Conservation (phyloP, 2,329 filamentous ascomycete species). For the Ceratocystis smalleyi region DNA sequence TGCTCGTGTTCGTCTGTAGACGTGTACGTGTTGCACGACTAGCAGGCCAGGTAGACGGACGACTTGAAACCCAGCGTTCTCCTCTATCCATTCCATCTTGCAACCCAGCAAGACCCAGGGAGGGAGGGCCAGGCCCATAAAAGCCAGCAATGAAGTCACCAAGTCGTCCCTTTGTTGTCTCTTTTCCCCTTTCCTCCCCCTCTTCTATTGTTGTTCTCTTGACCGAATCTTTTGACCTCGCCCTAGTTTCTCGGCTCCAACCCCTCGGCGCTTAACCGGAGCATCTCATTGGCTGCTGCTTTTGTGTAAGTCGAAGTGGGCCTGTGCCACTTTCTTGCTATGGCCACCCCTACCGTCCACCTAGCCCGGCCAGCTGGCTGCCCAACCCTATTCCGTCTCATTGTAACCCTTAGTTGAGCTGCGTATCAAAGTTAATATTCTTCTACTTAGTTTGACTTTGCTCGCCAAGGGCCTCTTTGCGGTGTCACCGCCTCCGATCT, state of each 20-base stretch:
- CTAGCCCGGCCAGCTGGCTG: background rate
- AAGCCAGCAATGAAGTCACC: too few relatives aligned
- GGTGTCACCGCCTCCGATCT: background rate
- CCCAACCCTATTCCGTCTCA: background rate
- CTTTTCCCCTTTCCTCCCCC: background rate
- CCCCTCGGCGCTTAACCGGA: background rate
- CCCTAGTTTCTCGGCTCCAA: constrained; percentile 2
- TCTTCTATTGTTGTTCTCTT: background rate
- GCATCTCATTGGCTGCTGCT: background rate
- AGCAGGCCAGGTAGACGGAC: too few relatives aligned
- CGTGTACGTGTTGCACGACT: too few relatives aligned
- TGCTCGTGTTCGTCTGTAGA: background rate
- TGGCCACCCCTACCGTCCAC: background rate
- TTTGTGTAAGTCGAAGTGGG: constrained; percentile 8
- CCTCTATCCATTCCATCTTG: too few relatives aligned
- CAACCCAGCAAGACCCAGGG: too few relatives aligned
- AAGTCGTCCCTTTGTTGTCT: background rate
- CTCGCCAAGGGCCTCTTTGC: background rate
- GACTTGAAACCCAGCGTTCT: too few relatives aligned
- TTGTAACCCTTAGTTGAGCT: background rate
- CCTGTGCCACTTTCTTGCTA: background rate
- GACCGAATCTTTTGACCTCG: background rate
- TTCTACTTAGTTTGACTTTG: too few relatives aligned
- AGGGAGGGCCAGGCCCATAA: too few relatives aligned
- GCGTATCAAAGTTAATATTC: background rate